Percentiles rank a stretch among this genome's conserved stretches.
These are phyloP conservation scores for Candolleomyces eurysporus DNA, from an alignment of 768 basidiomycete species.

Conservation along the genomic window DNA sequence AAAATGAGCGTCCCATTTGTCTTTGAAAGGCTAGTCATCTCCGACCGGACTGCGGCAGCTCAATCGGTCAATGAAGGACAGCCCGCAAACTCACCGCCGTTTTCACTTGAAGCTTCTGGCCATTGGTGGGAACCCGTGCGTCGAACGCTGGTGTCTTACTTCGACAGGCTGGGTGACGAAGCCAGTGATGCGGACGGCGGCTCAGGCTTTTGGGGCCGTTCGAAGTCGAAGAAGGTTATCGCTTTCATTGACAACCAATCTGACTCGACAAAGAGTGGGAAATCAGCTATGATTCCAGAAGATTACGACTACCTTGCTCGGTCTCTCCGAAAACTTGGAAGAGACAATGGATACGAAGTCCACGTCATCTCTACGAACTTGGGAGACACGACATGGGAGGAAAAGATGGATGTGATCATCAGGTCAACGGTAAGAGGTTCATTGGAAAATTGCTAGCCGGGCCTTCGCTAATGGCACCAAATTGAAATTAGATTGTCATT, in stretches of 20 bases:
- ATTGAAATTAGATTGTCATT: conserved; percentile 47
- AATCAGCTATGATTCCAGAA: conserved; percentile 37
- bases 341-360: conserved; percentile 53
- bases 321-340: conserved; percentile 52
- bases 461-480: background rate
- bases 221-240: conserved; percentile 32
- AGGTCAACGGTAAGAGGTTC: conserved; percentile 59
- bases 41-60: conserved; percentile 69
- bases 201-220: conserved; percentile 23
- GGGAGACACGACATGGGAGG: conserved; percentile 52
- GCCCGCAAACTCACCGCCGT: conserved; percentile 43
- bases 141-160: conserved; percentile 38
- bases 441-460: background rate
- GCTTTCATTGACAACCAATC: conserved; percentile 44
- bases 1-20: conserved; percentile 68
- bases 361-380: conserved; percentile 50
- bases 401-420: conserved; percentile 61
- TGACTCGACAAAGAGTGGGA: conserved; percentile 41
- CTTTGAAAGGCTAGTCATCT: conserved; percentile 73
- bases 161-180: conserved; percentile 21
- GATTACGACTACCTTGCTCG: conserved; percentile 63
- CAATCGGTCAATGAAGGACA: conserved; percentile 24
- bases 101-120: conserved; percentile 42
- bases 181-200: background rate
- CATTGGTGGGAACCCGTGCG: conserved; percentile 73